phyloP scores from a whole-genome alignment of 345 rosid genomes.

The Eucalyptus tenuipes region DNA sequence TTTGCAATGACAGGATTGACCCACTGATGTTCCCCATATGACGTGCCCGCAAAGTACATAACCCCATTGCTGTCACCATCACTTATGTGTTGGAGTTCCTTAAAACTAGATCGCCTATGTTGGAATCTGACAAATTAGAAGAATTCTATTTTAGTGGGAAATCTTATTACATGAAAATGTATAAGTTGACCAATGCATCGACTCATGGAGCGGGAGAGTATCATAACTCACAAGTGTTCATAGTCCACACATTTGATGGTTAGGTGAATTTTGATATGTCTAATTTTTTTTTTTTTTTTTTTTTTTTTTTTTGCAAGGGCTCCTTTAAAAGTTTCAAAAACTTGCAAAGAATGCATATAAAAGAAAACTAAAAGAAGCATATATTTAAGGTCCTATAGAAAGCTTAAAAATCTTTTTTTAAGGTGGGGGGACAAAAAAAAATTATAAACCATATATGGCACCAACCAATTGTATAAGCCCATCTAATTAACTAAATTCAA shows the following conservation, averaged over 20 bases:
- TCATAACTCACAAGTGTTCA: background rate
- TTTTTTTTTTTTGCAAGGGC: background rate
- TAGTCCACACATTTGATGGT: background rate
- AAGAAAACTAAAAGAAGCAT: background rate
- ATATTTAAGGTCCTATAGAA: background rate
- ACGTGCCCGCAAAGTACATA: conserved; percentile 76
- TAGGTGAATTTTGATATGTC: background rate
- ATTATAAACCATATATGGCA: background rate
- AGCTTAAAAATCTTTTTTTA: background rate
- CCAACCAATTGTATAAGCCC: background rate
- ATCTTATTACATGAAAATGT: background rate
- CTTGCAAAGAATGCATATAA: background rate
- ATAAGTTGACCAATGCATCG: background rate
- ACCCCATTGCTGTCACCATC: conserved; percentile 99
- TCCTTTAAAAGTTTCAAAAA: background rate
- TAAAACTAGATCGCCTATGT: conserved; percentile 80
- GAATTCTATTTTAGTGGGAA: background rate
- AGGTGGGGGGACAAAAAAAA: background rate
- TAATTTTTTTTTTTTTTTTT: background rate
- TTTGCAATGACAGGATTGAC: conserved; percentile 87
- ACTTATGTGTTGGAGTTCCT: conserved; percentile 92
- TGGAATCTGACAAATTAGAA: conserved; percentile 29
- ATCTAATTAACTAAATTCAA: background rate
- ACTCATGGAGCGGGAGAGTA: background rate
- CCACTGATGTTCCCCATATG: conserved; percentile 91